Evolutionary conservation across 2,329 filamentous ascomycete genomes (phyloP).

Genomic region (Cytospora mali): DNA sequence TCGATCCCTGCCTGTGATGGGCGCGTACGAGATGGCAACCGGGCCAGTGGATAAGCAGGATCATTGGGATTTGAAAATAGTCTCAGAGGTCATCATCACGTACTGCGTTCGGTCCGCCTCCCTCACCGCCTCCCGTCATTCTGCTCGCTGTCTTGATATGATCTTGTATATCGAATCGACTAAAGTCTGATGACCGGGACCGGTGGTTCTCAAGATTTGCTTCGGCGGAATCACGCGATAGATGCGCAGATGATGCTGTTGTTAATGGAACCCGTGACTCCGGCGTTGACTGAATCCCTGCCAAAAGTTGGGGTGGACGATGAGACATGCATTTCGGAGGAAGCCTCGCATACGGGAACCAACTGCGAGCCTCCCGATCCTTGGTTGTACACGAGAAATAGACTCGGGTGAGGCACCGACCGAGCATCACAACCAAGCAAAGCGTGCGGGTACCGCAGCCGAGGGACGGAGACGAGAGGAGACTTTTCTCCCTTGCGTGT

Average conservation of each 20-base stretch:
- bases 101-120: slow-evolving; percentile 9
- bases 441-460: slow-evolving; percentile 18
- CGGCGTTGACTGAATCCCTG: neutral
- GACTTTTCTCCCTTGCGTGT: neutral
- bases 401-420: slow-evolving; percentile 25
- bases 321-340: slow-evolving; percentile 28
- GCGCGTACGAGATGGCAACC: slow-evolving; percentile 5
- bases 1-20: slow-evolving; percentile 4
- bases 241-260: neutral
- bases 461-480: neutral
- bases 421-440: slow-evolving; percentile 7
- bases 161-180: neutral
- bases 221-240: neutral
- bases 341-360: slow-evolving; percentile 21
- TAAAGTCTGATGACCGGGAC: neutral
- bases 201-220: neutral
- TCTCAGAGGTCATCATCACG: slow-evolving; percentile 8
- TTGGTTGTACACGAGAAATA: slow-evolving; percentile 9
- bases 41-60: slow-evolving; percentile 9
- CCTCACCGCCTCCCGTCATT: slow-evolving; percentile 5
- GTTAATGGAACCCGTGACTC: neutral
- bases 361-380: slow-evolving; percentile 26
- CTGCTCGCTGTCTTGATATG: neutral
- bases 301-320: slow-evolving; percentile 3
- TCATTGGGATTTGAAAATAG: neutral